These are phyloP conservation scores for Theileria orientalis DNA, from an alignment of 169 alveolate species.

Conservation along the genomic window DNA sequence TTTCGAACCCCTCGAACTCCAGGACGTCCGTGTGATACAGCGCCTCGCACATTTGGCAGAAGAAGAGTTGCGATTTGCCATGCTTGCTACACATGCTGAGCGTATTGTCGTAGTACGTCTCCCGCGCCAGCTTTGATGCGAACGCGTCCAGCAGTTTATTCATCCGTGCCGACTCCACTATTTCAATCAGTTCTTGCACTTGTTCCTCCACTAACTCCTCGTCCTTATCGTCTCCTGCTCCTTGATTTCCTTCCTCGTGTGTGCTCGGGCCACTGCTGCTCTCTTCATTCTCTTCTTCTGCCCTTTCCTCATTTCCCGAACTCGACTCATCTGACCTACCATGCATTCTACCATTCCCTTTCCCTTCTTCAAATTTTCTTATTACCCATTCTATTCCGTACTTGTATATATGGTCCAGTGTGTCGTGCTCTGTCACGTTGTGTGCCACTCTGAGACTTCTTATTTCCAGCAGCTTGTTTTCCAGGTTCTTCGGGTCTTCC, in stretches of 20 bases:
- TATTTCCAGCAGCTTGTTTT: constrained; percentile 46
- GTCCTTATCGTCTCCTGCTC: no score
- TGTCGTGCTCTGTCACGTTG: constrained; percentile 37
- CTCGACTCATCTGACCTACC: no score
- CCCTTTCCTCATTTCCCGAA: no score
- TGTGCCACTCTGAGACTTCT: constrained; percentile 53
- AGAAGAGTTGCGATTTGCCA: constrained; percentile 9
- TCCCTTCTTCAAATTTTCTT: background rate
- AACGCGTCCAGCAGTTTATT: constrained; percentile 33
- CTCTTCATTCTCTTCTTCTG: no score
- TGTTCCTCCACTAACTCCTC: no score
- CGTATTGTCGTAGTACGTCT: background rate
- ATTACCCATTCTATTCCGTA: constrained; percentile 36
- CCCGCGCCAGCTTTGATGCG: constrained; percentile 20
- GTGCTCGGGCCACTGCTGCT: no score
- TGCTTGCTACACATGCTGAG: constrained; percentile 14
- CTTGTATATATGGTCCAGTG: constrained; percentile 9
- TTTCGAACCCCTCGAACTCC: constrained; percentile 39
- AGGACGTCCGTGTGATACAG: constrained; percentile 41
- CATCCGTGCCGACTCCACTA: constrained; percentile 19
- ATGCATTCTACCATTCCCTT: no score
- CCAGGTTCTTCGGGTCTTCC: constrained; percentile 24
- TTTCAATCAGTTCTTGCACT: constrained; percentile 14
- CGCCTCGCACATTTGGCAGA: constrained; percentile 52
- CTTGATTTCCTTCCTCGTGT: constrained; percentile 1